Conservation (phyloP, 345 rosid species). For the Gynandropsis gynandra region DNA sequence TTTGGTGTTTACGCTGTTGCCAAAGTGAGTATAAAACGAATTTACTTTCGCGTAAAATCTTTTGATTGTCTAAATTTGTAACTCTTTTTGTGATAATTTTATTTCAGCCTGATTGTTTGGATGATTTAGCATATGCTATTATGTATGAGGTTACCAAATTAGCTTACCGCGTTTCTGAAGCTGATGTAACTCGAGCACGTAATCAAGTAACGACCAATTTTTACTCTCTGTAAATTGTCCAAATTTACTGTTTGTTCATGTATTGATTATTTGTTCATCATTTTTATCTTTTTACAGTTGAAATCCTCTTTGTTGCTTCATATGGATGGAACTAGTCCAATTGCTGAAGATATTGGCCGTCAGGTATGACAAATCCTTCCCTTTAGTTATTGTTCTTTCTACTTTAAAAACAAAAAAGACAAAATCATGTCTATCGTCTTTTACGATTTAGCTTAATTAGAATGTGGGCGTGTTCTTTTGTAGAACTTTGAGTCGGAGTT, state of each 20-base stretch:
- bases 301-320: slow-evolving; percentile 91
- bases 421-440: too few relatives aligned
- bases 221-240: neutral
- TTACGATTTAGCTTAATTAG: too few relatives aligned
- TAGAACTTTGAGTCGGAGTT: too few relatives aligned
- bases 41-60: slow-evolving; percentile 4
- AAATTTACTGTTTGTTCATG: neutral
- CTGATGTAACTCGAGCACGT: slow-evolving; percentile 89
- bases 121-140: slow-evolving; percentile 91
- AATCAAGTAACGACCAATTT: slow-evolving; percentile 62
- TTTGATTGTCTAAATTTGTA: neutral
- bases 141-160: slow-evolving; percentile 85
- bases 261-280: neutral
- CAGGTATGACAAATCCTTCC: slow-evolving; percentile 49
- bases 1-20: slow-evolving; percentile 98
- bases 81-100: neutral
- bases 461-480: too few relatives aligned
- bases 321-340: slow-evolving; percentile 90
- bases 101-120: slow-evolving; percentile 46
- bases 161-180: slow-evolving; percentile 86
- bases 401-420: too few relatives aligned
- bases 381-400: too few relatives aligned
- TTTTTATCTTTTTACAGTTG: slow-evolving; percentile 41
- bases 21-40: slow-evolving; percentile 43
- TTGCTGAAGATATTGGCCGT: slow-evolving; percentile 96